Evolutionary conservation across 108 stramenopile genomes (phyloP).

Genomic region (Discostella pseudostelligera): DNA sequence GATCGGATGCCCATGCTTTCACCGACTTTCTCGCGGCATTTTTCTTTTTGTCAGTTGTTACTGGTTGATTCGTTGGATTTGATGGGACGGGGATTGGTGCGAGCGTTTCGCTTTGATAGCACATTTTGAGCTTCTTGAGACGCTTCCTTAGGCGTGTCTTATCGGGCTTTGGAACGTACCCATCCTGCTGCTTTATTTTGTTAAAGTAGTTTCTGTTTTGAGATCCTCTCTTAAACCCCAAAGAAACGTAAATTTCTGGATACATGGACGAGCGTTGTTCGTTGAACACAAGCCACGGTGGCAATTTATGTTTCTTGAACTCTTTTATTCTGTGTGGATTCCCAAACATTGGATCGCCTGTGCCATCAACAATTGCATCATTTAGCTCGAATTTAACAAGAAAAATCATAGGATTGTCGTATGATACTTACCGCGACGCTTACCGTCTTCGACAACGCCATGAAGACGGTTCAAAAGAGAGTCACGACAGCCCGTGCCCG

Average conservation of each 20-base stretch:
- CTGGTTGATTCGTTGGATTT: too few species aligned
- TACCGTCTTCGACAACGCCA: conserved; percentile 8
- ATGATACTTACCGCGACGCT: not conserved
- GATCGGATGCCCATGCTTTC: not conserved
- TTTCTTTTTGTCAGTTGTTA: too few species aligned
- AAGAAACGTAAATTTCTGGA: conserved; percentile 37
- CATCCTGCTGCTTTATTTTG: conserved; percentile 16
- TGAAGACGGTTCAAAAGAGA: conserved; percentile 13
- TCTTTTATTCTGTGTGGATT: conserved; percentile 32
- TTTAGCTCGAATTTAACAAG: not conserved
- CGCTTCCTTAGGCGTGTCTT: conserved; percentile 2
- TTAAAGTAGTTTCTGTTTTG: conserved; percentile 40
- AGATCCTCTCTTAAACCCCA: conserved; percentile 39
- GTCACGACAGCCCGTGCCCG: not conserved
- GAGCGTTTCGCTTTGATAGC: not conserved
- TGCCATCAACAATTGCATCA: not conserved
- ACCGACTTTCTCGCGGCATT: not conserved
- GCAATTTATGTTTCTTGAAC: conserved; percentile 36
- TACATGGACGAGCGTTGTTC: conserved; percentile 34
- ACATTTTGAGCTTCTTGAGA: not conserved
- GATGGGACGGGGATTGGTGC: too few species aligned
- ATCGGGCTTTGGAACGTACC: conserved; percentile 15
- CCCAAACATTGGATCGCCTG: conserved; percentile 5
- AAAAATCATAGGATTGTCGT: not conserved
- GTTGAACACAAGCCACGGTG: conserved; percentile 48